Conservation (phyloP, 1,139 yeast genomes). For the Meyerozyma athensensis region DNA sequence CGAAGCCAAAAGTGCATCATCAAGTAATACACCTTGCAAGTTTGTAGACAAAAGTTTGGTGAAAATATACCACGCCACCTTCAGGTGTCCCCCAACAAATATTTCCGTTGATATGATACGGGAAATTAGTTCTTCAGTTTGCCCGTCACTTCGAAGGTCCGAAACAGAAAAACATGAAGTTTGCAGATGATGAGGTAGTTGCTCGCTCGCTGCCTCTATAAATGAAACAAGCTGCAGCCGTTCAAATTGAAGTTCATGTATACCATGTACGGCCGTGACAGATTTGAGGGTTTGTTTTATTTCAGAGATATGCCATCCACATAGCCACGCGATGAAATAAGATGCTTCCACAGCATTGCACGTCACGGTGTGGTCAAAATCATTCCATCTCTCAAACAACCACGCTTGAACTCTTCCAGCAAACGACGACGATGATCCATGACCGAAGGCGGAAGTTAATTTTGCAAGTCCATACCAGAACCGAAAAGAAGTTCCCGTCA, state of each 20-base stretch:
- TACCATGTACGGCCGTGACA: too few species aligned
- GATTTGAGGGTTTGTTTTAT: not conserved
- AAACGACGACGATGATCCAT: not conserved
- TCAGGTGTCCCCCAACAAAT: not conserved
- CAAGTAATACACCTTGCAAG: not conserved
- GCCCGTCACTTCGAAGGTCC: not conserved
- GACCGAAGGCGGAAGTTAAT: not conserved
- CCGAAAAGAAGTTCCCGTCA: not conserved
- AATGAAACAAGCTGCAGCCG: too few species aligned
- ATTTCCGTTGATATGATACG: not conserved
- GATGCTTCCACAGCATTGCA: not conserved
- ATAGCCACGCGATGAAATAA: not conserved
- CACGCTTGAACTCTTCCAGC: not conserved
- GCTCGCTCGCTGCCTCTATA: too few species aligned
- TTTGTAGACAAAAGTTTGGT: not conserved
- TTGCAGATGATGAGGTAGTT: too few species aligned
- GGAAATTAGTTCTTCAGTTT: not conserved
- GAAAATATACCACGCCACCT: not conserved
- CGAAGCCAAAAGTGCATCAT: not conserved
- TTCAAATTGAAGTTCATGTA: too few species aligned
- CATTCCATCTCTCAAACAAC: constrained; percentile 1
- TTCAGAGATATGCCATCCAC: not conserved
- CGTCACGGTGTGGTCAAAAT: not conserved
- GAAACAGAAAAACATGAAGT: too few species aligned
- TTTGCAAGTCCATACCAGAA: constrained; percentile 1